A percentile compares a stretch with the other conserved stretches of the same genome.
Conservation (phyloP, 305 asterid species). For the Stenogyne calaminthoides region DNA sequence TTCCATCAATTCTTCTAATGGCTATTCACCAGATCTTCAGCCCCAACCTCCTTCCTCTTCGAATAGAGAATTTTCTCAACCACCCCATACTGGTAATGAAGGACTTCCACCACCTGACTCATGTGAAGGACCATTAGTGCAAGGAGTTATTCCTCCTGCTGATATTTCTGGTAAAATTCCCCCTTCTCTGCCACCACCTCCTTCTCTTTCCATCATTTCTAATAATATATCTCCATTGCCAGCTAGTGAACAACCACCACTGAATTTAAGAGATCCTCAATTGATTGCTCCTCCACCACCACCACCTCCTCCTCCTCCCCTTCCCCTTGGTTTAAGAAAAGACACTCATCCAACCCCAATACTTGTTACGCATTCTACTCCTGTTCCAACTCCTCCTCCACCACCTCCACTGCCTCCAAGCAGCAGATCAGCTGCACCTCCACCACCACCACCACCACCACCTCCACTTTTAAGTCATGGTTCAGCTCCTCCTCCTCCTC, state of each 20-base stretch:
- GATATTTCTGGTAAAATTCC: conserved; percentile 38
- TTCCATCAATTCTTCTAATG: conserved; percentile 12
- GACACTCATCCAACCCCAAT: conserved; percentile 28
- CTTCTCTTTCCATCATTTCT: conserved; percentile 28
- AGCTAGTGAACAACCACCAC: conserved; percentile 39
- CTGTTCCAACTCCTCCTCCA: conserved; percentile 26
- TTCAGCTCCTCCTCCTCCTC: conserved; percentile 46
- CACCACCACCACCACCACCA: conserved; percentile 32
- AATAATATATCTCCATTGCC: conserved; percentile 38
- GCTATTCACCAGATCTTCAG: conserved; percentile 6
- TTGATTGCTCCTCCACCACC: conserved; percentile 31
- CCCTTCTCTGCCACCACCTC: conserved; percentile 39
- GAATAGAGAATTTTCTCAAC: conserved; percentile 28
- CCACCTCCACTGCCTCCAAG: conserved; percentile 31
- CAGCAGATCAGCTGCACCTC: conserved; percentile 14
- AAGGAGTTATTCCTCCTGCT: conserved; percentile 34
- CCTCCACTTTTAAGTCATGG: conserved; percentile 27
- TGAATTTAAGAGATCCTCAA: conserved; percentile 20
- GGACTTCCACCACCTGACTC: conserved; percentile 32
- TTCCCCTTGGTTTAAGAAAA: conserved; percentile 30
- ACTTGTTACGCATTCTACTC: conserved; percentile 15
- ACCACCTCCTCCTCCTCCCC: conserved; percentile 38
- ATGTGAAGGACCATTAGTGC: conserved; percentile 34
- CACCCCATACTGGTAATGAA: conserved; percentile 22
- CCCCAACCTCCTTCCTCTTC: conserved; percentile 25